These are phyloP conservation scores for Diaporthe capsici DNA, from an alignment of 2,329 filamentous ascomycete genomes.

Conservation along the genomic window DNA sequence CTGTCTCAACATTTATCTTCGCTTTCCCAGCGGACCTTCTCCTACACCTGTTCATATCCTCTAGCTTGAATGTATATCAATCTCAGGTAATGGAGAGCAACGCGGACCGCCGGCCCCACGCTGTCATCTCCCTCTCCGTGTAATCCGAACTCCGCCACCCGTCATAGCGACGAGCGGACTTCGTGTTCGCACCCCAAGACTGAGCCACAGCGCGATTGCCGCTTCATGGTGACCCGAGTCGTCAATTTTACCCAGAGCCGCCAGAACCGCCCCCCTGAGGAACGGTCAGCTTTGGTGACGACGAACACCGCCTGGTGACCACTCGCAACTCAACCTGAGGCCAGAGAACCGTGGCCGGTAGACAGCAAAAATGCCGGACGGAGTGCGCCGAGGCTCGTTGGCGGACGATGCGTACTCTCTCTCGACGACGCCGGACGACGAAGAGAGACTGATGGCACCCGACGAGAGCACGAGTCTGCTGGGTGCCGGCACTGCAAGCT, in stretches of 20 bases:
- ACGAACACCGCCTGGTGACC: background rate
- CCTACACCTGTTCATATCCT: background rate
- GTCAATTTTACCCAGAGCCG: background rate
- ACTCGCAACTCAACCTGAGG: background rate
- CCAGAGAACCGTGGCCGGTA: background rate
- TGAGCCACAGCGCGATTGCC: constrained; percentile 7
- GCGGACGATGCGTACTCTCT: constrained; percentile 33
- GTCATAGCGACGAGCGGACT: constrained; percentile 15
- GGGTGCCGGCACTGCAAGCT: constrained; percentile 46
- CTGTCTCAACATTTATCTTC: background rate
- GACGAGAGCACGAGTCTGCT: constrained; percentile 58
- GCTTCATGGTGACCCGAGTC: background rate
- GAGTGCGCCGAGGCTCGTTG: constrained; percentile 7
- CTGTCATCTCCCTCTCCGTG: constrained; percentile 4
- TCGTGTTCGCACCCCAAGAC: background rate
- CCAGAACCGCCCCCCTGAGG: background rate
- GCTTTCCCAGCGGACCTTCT: background rate
- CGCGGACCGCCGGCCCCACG: constrained; percentile 3
- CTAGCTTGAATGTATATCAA: background rate
- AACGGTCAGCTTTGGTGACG: background rate
- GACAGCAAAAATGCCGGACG: constrained; percentile 5
- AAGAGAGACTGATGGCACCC: constrained; percentile 14
- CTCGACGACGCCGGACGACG: constrained; percentile 32
- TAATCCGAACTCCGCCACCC: constrained; percentile 25
- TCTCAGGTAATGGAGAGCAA: constrained; percentile 18